Percentiles rank a stretch among this genome's conserved stretches.
Conservation (phyloP, 108 stramenopile genomes). For the Conticribra weissflogii region DNA sequence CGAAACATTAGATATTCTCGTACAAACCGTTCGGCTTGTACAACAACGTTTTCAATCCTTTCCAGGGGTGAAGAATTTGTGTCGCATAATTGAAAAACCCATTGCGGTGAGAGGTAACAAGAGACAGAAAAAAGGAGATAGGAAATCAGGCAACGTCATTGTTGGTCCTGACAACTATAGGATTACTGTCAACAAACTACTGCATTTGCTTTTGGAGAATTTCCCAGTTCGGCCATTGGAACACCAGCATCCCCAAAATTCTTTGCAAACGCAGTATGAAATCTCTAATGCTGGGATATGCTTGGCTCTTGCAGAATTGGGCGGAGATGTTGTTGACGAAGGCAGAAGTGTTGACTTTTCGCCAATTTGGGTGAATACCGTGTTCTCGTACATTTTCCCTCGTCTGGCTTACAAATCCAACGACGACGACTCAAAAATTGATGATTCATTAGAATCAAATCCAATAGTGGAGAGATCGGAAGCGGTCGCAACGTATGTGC, state of each 20-base stretch:
- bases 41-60: slow-evolving; percentile 19
- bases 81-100: background rate
- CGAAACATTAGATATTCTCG: slow-evolving; percentile 30
- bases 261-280: slow-evolving; percentile 26
- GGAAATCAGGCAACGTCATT: slow-evolving; percentile 10
- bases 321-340: slow-evolving; percentile 11
- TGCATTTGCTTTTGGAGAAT: slow-evolving; percentile 28
- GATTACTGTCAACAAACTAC: slow-evolving; percentile 19
- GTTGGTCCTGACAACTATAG: slow-evolving; percentile 23
- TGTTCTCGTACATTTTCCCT: slow-evolving; percentile 49
- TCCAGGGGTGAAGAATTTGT: background rate
- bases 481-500: slow-evolving; percentile 17
- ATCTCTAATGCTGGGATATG: slow-evolving; percentile 46
- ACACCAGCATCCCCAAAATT: background rate
- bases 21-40: slow-evolving; percentile 25
- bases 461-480: slow-evolving; percentile 10
- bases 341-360: slow-evolving; percentile 6
- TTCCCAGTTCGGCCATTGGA: slow-evolving; percentile 36
- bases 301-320: slow-evolving; percentile 46
- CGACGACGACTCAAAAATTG: background rate
- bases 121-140: slow-evolving; percentile 24
- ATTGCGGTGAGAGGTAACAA: background rate
- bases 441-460: background rate
- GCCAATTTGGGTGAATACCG: slow-evolving; percentile 33
- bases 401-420: slow-evolving; percentile 19